phyloP scores from a whole-genome alignment of 495 filamentous ascomycete genomes.

The Podospora appendiculata region DNA sequence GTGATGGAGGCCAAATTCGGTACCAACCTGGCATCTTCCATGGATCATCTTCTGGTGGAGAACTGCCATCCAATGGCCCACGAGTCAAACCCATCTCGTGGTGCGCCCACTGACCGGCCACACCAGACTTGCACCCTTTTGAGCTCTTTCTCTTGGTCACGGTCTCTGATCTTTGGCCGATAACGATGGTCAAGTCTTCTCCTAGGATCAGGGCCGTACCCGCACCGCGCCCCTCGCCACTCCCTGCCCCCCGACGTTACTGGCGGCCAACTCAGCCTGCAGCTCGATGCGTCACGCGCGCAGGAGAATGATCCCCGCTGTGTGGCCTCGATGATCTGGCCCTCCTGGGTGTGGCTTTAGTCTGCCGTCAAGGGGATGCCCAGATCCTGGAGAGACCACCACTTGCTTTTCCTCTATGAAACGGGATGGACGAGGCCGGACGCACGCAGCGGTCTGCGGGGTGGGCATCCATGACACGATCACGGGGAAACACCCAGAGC shows the following conservation, averaged over 20 bases:
- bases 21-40: slow-evolving; percentile 17
- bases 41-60: slow-evolving; percentile 16
- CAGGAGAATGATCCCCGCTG: background rate
- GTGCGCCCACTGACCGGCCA: slow-evolving; percentile 12
- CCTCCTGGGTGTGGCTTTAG: too few species aligned
- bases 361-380: too few species aligned
- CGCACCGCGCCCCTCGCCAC: background rate
- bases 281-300: background rate
- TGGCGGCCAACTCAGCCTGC: background rate
- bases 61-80: slow-evolving; percentile 10
- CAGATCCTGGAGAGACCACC: too few species aligned
- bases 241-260: background rate
- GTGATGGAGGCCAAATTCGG: slow-evolving; percentile 14
- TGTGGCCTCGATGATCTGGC: background rate
- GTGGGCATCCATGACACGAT: background rate
- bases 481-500: background rate
- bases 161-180: slow-evolving; percentile 1
- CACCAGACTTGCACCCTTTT: slow-evolving; percentile 1
- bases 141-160: background rate
- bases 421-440: too few species aligned
- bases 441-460: background rate
- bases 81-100: slow-evolving; percentile 3
- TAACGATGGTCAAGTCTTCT: slow-evolving; percentile 1
- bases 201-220: background rate
- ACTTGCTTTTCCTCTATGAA: too few species aligned